phyloP scores from a whole-genome alignment of 192 early-diverging fungal species.

The Gryganskiella cystojenkinii region DNA sequence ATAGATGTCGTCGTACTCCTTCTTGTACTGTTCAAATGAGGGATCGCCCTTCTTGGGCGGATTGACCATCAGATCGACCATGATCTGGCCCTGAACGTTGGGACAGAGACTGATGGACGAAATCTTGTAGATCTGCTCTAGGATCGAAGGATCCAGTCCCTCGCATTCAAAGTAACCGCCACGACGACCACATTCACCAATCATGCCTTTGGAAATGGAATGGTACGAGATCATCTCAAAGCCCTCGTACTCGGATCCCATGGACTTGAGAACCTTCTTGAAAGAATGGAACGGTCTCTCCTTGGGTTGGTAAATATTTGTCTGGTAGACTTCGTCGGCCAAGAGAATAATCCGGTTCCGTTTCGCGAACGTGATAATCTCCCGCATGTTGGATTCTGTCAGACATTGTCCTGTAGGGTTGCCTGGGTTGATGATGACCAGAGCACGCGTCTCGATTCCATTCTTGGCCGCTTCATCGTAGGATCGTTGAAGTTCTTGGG shows the following conservation, averaged over 20 bases:
- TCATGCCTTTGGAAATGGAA: constrained; percentile 96
- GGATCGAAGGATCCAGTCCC: constrained; percentile 78
- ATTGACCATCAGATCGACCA: constrained; percentile 93
- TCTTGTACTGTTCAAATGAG: constrained; percentile 77
- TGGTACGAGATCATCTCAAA: constrained; percentile 97
- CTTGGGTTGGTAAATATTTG: constrained; percentile 87
- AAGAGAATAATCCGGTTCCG: constrained; percentile 84
- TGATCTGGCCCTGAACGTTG: constrained; percentile 94
- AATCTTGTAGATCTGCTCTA: constrained; percentile 92
- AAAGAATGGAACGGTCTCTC: constrained; percentile 94
- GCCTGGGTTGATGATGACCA: constrained; percentile 98
- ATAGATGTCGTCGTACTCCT: constrained; percentile 80
- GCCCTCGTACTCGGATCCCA: constrained; percentile 72
- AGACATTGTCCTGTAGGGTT: constrained; percentile 98
- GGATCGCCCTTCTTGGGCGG: constrained; percentile 86
- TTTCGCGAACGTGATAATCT: constrained; percentile 90
- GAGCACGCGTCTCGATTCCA: constrained; percentile 89
- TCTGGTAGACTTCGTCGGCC: constrained; percentile 99
- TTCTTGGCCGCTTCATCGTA: constrained; percentile 70
- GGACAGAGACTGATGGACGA: constrained; percentile 93
- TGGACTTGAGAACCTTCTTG: constrained; percentile 90
- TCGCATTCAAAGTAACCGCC: constrained; percentile 98
- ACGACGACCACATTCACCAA: constrained; percentile 97
- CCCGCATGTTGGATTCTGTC: constrained; percentile 82
- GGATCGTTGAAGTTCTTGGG: constrained; percentile 73